phyloP scores from a whole-genome alignment of 148 eudicot species.

The Camellia sinensis region DNA sequence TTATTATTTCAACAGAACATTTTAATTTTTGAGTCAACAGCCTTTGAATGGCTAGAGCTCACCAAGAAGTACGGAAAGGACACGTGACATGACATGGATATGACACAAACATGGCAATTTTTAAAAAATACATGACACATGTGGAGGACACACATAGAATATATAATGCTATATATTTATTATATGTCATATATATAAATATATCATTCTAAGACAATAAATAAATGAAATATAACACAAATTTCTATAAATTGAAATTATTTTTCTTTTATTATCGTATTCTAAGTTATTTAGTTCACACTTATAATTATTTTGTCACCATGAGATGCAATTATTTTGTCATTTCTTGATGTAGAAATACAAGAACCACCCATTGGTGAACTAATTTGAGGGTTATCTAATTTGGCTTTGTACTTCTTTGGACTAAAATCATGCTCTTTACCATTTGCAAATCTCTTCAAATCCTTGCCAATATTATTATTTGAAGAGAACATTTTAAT shows the following conservation, averaged over 20 bases:
- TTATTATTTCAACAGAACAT: not conserved
- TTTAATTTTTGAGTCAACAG: slow-evolving; percentile 13
- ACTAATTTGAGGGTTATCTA: slow-evolving; percentile 9
- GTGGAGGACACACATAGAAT: too few species aligned
- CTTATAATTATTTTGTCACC: not conserved
- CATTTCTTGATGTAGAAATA: slow-evolving; percentile 7
- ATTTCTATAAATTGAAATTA: too few species aligned
- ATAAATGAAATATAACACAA: too few species aligned
- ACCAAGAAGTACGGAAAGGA: too few species aligned
- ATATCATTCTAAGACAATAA: too few species aligned
- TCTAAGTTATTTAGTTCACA: too few species aligned
- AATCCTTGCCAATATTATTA: slow-evolving; percentile 4
- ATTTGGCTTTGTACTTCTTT: slow-evolving; percentile 19
- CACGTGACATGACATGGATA: too few species aligned
- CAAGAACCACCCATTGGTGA: slow-evolving; percentile 13
- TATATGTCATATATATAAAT: too few species aligned
- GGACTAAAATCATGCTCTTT: slow-evolving; percentile 10
- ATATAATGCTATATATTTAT: too few species aligned
- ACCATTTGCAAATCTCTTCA: slow-evolving; percentile 18
- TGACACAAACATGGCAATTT: too few species aligned
- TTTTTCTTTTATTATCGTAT: too few species aligned
- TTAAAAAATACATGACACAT: too few species aligned
- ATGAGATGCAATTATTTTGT: not conserved
- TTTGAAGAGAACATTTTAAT: slow-evolving; percentile 5
- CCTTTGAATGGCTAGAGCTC: slow-evolving; percentile 18